A percentile compares a stretch with the other conserved stretches of the same genome.
Evolutionary conservation across 1,284 basidiomycete species (phyloP).

Genomic region (Rhodotorula sp.): DNA sequence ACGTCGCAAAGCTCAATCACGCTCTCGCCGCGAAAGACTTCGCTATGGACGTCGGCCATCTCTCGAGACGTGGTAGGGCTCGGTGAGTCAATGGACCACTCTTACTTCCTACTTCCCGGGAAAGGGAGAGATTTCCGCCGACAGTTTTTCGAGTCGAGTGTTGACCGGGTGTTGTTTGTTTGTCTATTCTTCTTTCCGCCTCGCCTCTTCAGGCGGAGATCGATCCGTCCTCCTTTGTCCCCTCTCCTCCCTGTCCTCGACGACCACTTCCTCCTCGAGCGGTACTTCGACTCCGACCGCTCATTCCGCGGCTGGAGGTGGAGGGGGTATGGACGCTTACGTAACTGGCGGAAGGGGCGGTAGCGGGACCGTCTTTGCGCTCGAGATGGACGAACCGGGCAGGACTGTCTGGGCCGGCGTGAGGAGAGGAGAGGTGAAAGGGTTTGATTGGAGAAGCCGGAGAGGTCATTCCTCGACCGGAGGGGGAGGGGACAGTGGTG

Average conservation of each 20-base stretch:
- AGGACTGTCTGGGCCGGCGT: conserved; percentile 36
- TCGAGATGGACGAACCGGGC: conserved; percentile 30
- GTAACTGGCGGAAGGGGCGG: conserved; percentile 30
- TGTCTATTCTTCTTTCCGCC: neutral
- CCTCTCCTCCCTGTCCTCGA: neutral
- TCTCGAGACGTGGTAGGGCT: conserved; percentile 29
- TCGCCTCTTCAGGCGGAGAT: neutral
- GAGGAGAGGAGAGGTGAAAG: conserved; percentile 21
- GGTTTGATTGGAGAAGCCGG: conserved; percentile 24
- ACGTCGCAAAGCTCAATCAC: conserved; percentile 17
- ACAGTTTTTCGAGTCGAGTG: too few species aligned
- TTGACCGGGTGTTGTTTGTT: neutral
- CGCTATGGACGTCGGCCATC: conserved; percentile 36
- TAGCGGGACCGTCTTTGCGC: conserved; percentile 37
- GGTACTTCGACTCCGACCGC: too few species aligned
- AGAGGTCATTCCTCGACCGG: neutral
- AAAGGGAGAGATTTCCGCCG: too few species aligned
- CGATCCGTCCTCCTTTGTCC: neutral
- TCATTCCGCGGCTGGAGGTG: neutral
- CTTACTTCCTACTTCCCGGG: neutral
- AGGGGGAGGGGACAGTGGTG: neutral
- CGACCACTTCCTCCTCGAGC: too few species aligned
- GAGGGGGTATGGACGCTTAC: conserved; percentile 15
- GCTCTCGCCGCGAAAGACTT: conserved; percentile 35
- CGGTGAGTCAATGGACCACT: conserved; percentile 9